A percentile compares a stretch with the other conserved stretches of the same genome.
phyloP scores from a whole-genome alignment of 2,329 filamentous ascomycete species.

The Gyromitra esculenta region DNA sequence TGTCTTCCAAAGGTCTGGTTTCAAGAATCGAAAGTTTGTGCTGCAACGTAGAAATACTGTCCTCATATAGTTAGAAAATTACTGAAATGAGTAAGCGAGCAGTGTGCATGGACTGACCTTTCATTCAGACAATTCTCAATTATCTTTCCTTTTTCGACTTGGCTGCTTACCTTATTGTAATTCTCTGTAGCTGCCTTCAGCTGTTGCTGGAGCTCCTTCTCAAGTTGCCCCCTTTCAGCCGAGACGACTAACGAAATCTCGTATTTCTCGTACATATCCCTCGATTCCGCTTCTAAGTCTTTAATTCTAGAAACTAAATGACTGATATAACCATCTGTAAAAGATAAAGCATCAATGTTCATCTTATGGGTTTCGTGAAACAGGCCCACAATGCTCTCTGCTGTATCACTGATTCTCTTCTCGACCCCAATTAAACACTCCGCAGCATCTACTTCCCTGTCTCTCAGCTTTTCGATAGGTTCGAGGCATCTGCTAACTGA shows the following conservation, averaged over 20 bases:
- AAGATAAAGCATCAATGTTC: constrained; percentile 39
- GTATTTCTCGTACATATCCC: constrained; percentile 37
- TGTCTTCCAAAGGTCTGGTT: constrained; percentile 18
- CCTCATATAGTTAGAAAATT: constrained; percentile 18
- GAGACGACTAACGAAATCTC: constrained; percentile 32
- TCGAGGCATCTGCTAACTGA: constrained; percentile 5
- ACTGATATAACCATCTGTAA: constrained; percentile 38
- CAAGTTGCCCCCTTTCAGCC: constrained; percentile 33
- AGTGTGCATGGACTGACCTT: constrained; percentile 15
- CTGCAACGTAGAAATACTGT: constrained; percentile 35
- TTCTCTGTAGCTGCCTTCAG: constrained; percentile 27
- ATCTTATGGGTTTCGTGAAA: constrained; percentile 48
- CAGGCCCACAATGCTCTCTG: constrained; percentile 38
- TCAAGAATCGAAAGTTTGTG: constrained; percentile 25
- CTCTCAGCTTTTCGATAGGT: constrained; percentile 27
- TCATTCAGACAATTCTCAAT: constrained; percentile 27
- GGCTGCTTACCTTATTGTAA: constrained; percentile 21
- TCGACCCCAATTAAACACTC: constrained; percentile 42
- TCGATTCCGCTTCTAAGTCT: constrained; percentile 33
- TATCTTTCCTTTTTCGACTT: constrained; percentile 19
- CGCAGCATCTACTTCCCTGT: constrained; percentile 26
- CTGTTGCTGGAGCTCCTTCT: constrained; percentile 22
- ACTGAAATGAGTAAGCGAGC: neutral
- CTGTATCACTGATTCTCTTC: constrained; percentile 31
- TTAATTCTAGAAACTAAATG: constrained; percentile 40